Evolutionary conservation across 352 stramenopile genomes (phyloP), one percentile per base, ranked within the genome.

Genomic region (Phytophthora vignae): DNA sequence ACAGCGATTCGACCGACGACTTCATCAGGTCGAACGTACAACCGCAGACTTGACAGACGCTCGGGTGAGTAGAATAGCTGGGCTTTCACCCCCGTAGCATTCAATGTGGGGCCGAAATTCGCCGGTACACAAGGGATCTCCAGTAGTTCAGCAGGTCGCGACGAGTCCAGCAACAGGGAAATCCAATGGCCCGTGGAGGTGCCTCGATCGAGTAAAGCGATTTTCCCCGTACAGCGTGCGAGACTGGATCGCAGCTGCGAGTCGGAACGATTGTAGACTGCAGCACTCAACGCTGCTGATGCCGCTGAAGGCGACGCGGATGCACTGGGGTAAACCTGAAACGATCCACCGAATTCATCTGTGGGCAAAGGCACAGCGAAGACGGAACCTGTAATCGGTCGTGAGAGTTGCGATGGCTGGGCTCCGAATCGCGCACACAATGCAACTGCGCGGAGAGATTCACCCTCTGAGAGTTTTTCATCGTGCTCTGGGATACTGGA

Each of bases 1-100:
- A 94, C 81, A n/a, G 88, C 85, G 40, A 94, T 74, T 29, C 82
- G 82, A 17, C 79, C 79, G 5, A 90, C 81, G 21, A 92, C 67
- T 62, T 93, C 82, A 54, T 92, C 83, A 0, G 85, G 85, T 1
- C 87, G 83, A 15, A 94, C 87, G 50, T 90, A 92, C 57, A 92
- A 71, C 1, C 77, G 74, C 53, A 94, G 63, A 31, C 80, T 85
- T 44, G 63, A 71, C 10, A 94, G 67, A n/a, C 88, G 88, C 65
- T 94, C 73, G 0, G 87, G 87, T 4, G 85, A 91, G 49, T 90
- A 90, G 59, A 91, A 94, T 2, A 91, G 52, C 49, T 84, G 77
- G 10, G 82, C 72, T 10, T 55, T 77, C 6, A 90, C 55, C 0
- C 77, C 80, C 1, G 56, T 69, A 10, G 79, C 69, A 15, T 63